Conservation (phyloP, 2,329 filamentous ascomycete species). For the Aspergillus neoniger region DNA sequence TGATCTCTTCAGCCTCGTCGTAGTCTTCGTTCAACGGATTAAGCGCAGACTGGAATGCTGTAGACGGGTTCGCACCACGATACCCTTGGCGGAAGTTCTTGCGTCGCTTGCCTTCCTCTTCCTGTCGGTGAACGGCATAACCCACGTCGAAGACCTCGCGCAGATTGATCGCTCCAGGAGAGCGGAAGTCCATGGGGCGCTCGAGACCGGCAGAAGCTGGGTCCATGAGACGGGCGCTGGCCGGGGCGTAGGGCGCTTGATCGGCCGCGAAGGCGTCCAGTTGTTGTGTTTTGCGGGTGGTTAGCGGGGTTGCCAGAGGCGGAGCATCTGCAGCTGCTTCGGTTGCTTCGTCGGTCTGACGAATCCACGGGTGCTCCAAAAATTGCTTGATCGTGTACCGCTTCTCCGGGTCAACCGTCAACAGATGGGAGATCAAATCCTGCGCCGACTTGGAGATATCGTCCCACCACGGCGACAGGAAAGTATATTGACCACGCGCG, state of each 20-base stretch:
- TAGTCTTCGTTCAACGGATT: slow-evolving; percentile 67
- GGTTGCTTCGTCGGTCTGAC: slow-evolving; percentile 67
- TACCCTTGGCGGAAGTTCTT: slow-evolving; percentile 78
- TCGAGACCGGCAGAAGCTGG: slow-evolving; percentile 58
- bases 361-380: slow-evolving; percentile 91
- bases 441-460: slow-evolving; percentile 95
- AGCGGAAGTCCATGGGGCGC: slow-evolving; percentile 86
- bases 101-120: slow-evolving; percentile 89
- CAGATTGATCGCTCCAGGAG: slow-evolving; percentile 89
- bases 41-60: slow-evolving; percentile 63
- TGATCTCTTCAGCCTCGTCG: slow-evolving; percentile 58
- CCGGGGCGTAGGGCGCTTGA: slow-evolving; percentile 45
- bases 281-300: slow-evolving; percentile 56
- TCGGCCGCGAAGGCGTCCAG: slow-evolving; percentile 54
- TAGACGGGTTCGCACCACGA: slow-evolving; percentile 54
- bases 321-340: slow-evolving; percentile 68
- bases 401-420: slow-evolving; percentile 94
- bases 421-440: slow-evolving; percentile 87
- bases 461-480: slow-evolving; percentile 98
- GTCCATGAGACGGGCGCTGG: slow-evolving; percentile 58
- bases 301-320: slow-evolving; percentile 68
- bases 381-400: slow-evolving; percentile 93
- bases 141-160: slow-evolving; percentile 97
- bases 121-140: slow-evolving; percentile 95
- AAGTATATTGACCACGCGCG: slow-evolving; percentile 93